A percentile compares a stretch with the other conserved stretches of the same genome.
These are phyloP conservation scores for Ophiobolus disseminans DNA, from an alignment of 2,329 filamentous ascomycete genomes.

Conservation along the genomic window DNA sequence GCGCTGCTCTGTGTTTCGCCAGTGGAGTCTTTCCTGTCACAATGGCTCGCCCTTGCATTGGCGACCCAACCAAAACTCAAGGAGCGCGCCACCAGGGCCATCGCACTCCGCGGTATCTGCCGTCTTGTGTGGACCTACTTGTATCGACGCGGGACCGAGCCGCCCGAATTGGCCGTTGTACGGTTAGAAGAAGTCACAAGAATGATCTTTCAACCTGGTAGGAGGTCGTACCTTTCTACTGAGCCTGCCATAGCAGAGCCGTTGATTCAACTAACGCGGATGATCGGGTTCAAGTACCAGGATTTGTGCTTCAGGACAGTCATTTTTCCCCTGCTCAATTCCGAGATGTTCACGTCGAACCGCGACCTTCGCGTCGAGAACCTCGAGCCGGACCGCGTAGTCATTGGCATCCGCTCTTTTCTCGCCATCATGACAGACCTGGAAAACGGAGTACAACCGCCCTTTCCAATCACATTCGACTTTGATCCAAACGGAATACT, in stretches of 20 bases:
- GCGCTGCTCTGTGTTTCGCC: slow-evolving; percentile 88
- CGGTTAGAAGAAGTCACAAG: slow-evolving; percentile 91
- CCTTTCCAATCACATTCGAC: slow-evolving; percentile 76
- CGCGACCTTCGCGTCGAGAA: slow-evolving; percentile 88
- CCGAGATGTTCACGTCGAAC: slow-evolving; percentile 79
- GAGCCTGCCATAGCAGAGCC: slow-evolving; percentile 87
- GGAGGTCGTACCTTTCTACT: slow-evolving; percentile 79
- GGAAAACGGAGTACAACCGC: slow-evolving; percentile 83
- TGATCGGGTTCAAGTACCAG: slow-evolving; percentile 91
- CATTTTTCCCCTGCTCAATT: slow-evolving; percentile 94
- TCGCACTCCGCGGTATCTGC: slow-evolving; percentile 88
- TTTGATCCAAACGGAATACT: slow-evolving; percentile 54
- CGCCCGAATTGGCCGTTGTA: slow-evolving; percentile 69
- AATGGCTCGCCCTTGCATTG: slow-evolving; percentile 85
- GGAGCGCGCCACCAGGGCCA: slow-evolving; percentile 77
- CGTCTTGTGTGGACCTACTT: slow-evolving; percentile 94
- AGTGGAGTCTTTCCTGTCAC: slow-evolving; percentile 79
- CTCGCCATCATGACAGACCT: slow-evolving; percentile 91
- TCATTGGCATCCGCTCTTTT: slow-evolving; percentile 95
- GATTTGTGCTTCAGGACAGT: slow-evolving; percentile 92
- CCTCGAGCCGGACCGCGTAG: slow-evolving; percentile 93
- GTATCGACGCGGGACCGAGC: slow-evolving; percentile 77
- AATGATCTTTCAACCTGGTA: slow-evolving; percentile 80
- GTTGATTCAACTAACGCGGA: slow-evolving; percentile 89
- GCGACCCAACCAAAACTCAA: slow-evolving; percentile 82